Evolutionary conservation across 139 green algal genomes (phyloP).

Genomic region (Micractinium sp.): DNA sequence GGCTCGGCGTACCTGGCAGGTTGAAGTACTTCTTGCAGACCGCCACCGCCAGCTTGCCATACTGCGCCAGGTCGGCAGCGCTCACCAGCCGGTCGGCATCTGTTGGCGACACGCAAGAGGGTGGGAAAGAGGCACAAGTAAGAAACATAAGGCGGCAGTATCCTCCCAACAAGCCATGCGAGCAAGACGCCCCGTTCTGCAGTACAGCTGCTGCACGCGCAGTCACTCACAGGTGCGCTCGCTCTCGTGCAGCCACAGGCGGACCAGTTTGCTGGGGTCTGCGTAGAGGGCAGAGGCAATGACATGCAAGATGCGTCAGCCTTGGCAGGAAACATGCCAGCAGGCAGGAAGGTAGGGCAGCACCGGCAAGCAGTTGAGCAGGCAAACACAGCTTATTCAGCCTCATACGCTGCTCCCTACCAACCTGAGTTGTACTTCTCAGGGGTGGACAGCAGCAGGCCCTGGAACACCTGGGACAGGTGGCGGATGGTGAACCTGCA

Average conservation of each 20-base stretch:
- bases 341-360: not conserved
- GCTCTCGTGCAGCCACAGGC: conserved; percentile 91
- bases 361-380: not conserved
- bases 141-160: not conserved
- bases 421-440: conserved; percentile 3
- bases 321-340: not conserved
- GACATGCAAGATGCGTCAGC: not conserved
- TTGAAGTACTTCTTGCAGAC: conserved; percentile 31
- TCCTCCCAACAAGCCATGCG: not conserved
- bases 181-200: not conserved
- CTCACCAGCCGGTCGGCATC: conserved; percentile 23
- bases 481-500: conserved; percentile 83
- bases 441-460: conserved; percentile 22
- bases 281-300: not conserved
- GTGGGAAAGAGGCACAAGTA: not conserved
- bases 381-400: not conserved
- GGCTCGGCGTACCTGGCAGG: not conserved
- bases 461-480: conserved; percentile 90
- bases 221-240: conserved; percentile 80
- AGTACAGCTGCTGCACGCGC: not conserved
- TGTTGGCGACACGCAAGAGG: not conserved
- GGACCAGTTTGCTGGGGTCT: conserved; percentile 75
- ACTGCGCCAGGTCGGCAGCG: conserved; percentile 3
- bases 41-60: not conserved
- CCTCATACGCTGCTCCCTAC: not conserved